These are phyloP conservation scores for Condylostoma magnum DNA, from an alignment of 169 alveolate genomes.

Conservation along the genomic window DNA sequence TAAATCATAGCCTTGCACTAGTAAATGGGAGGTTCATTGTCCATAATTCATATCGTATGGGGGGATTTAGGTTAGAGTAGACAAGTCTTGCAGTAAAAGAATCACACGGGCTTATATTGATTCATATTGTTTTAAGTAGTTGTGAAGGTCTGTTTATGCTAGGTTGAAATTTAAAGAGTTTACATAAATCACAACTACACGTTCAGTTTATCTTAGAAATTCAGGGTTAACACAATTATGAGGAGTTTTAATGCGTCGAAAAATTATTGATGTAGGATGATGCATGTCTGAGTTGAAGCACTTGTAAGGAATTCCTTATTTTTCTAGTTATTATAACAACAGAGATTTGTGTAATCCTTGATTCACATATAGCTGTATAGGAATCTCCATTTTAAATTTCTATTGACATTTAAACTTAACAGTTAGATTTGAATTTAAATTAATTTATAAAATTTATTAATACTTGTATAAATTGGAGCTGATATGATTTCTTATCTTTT, in stretches of 20 bases:
- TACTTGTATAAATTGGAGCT: no score
- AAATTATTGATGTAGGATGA: slow-evolving; percentile 7
- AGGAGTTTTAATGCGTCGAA: neutral
- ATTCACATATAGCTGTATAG: no score
- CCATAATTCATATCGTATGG: neutral
- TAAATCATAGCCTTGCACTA: slow-evolving; percentile 4
- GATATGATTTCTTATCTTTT: no score
- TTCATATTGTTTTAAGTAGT: neutral
- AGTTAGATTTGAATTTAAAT: no score
- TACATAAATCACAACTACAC: neutral
- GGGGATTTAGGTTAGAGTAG: neutral
- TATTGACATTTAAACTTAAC: no score
- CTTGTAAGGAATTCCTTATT: no score
- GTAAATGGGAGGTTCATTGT: neutral
- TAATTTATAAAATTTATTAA: no score
- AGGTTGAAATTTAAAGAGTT: neutral
- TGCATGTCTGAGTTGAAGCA: neutral
- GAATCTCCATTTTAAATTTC: no score
- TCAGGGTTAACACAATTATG: neutral
- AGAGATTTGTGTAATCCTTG: no score
- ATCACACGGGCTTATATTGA: neutral
- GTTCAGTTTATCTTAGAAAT: neutral
- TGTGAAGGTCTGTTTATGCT: neutral
- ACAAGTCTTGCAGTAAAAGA: neutral
- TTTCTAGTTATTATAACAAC: no score